These are phyloP conservation scores for Begonia loranthoides DNA, from an alignment of 306 rosid species.

Conservation along the genomic window DNA sequence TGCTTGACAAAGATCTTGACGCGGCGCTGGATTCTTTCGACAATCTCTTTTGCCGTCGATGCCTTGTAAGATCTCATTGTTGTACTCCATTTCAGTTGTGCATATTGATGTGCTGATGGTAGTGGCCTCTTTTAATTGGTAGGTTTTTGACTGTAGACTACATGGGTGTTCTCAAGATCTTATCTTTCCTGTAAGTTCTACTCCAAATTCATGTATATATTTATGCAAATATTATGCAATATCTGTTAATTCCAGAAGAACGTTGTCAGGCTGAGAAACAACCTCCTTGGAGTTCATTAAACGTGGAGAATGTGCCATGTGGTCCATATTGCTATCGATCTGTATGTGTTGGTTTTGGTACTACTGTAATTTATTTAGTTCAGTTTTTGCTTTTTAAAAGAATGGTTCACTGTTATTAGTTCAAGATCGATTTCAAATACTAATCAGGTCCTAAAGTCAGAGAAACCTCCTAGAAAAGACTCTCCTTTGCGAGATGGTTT, in stretches of 20 bases:
- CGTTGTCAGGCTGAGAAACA: slow-evolving; percentile 79
- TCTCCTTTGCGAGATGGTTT: slow-evolving; percentile 38
- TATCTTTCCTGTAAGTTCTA: slow-evolving; percentile 73
- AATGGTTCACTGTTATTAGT: slow-evolving; percentile 9
- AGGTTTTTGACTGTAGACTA: slow-evolving; percentile 94
- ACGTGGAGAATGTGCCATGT: slow-evolving; percentile 54
- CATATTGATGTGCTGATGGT: slow-evolving; percentile 4
- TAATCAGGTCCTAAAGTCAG: slow-evolving; percentile 52
- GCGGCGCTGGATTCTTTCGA: slow-evolving; percentile 97
- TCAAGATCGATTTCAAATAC: slow-evolving; percentile 12
- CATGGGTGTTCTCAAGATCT: slow-evolving; percentile 99
- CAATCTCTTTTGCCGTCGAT: slow-evolving; percentile 92
- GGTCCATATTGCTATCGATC: slow-evolving; percentile 69
- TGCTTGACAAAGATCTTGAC: slow-evolving; percentile 88
- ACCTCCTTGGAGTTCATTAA: slow-evolving; percentile 50
- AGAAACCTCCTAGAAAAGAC: slow-evolving; percentile 30
- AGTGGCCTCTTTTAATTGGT: slow-evolving; percentile 14
- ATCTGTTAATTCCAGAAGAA: neutral
- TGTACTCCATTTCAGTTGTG: slow-evolving; percentile 6
- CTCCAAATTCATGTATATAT: neutral
- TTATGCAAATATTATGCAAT: neutral
- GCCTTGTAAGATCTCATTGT: slow-evolving; percentile 52
- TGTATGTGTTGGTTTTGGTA: slow-evolving; percentile 31
- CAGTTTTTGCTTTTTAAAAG: slow-evolving; percentile 3
- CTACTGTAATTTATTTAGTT: slow-evolving; percentile 7